These are phyloP conservation scores for Sonneratia caseolaris DNA, from an alignment of 345 rosid genomes.

Conservation along the genomic window DNA sequence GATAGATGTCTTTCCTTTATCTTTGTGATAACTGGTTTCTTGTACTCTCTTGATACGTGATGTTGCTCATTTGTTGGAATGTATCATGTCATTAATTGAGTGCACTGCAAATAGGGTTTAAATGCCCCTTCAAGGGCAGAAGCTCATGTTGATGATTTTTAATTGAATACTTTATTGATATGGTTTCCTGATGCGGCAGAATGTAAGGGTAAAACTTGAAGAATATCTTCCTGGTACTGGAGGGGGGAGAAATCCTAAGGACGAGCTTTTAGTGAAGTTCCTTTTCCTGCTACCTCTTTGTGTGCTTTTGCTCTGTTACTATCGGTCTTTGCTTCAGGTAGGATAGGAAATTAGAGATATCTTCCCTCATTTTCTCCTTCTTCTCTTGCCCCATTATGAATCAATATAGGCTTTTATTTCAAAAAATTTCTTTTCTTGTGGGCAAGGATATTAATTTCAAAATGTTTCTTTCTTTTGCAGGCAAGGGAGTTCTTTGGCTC, in stretches of 20 bases:
- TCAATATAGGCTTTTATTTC: neutral
- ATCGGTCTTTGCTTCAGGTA: conserved; percentile 47
- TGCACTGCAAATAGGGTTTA: neutral
- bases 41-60: neutral
- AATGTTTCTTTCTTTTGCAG: conserved; percentile 28
- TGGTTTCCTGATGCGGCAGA: conserved; percentile 28
- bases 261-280: conserved; percentile 50
- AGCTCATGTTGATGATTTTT: neutral
- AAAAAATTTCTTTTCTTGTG: conserved; percentile 4
- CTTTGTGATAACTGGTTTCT: neutral
- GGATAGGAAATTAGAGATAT: neutral
- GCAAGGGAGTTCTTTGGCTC: conserved; percentile 34
- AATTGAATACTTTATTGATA: neutral
- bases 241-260: conserved; percentile 71
- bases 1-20: neutral
- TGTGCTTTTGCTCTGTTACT: conserved; percentile 39
- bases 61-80: neutral
- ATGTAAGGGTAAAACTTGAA: conserved; percentile 52
- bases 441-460: conserved; percentile 24
- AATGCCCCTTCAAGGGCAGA: neutral
- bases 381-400: neutral
- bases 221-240: conserved; percentile 90
- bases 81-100: neutral
- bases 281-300: conserved; percentile 68
- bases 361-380: neutral